These are phyloP conservation scores for Syncephalis plumigaleata DNA, from an alignment of 371 early-diverging fungal genomes.

Conservation along the genomic window DNA sequence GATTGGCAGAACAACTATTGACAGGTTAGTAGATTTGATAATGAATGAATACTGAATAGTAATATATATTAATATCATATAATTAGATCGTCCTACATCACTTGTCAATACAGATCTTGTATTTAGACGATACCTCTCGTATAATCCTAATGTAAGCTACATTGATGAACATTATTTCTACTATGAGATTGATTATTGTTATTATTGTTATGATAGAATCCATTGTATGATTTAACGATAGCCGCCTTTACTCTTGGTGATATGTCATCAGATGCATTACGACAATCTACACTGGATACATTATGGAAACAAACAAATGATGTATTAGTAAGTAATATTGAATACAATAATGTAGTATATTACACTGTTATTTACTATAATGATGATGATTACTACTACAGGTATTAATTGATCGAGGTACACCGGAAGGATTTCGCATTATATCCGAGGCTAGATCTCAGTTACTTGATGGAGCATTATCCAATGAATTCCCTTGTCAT, in stretches of 20 bases:
- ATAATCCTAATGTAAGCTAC: conserved; percentile 21
- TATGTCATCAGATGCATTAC: conserved; percentile 38
- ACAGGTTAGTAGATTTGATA: conserved; percentile 1
- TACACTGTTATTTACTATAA: background rate
- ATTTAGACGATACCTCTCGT: conserved; percentile 41
- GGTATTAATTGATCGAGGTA: conserved; percentile 73
- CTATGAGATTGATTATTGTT: too few relatives aligned
- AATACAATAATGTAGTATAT: too few relatives aligned
- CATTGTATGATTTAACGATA: conserved; percentile 48
- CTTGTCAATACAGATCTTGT: conserved; percentile 17
- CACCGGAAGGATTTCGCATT: conserved; percentile 52
- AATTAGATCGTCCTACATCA: background rate
- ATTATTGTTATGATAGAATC: conserved; percentile 7
- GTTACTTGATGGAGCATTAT: conserved; percentile 27
- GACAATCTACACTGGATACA: conserved; percentile 41
- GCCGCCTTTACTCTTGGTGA: conserved; percentile 61
- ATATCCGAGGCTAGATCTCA: conserved; percentile 54
- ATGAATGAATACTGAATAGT: too few relatives aligned
- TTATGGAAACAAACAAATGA: conserved; percentile 66
- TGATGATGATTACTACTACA: conserved; percentile 3
- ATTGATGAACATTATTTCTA: too few relatives aligned
- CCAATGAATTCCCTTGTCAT: conserved; percentile 11
- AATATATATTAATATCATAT: background rate
- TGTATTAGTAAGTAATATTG: conserved; percentile 60
- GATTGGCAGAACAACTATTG: conserved; percentile 30